A percentile compares a stretch with the other conserved stretches of the same genome.
These are phyloP conservation scores for Neurospora crassa DNA, from an alignment of 2,329 filamentous ascomycete genomes.

Conservation along the genomic window DNA sequence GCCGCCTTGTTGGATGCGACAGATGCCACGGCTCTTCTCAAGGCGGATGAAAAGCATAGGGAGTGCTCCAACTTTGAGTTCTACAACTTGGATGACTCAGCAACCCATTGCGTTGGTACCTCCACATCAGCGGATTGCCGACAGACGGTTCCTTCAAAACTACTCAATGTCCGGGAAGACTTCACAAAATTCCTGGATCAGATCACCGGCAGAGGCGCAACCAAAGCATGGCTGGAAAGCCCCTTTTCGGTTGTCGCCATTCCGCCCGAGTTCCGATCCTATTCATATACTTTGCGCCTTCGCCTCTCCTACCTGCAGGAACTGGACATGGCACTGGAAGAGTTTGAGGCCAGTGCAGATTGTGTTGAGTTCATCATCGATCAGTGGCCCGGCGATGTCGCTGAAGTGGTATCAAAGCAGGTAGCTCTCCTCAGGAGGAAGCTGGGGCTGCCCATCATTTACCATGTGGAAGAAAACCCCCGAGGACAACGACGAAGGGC, in stretches of 20 bases:
- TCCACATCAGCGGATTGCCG: constrained; percentile 14
- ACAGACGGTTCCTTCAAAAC: constrained; percentile 43
- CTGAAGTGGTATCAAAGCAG: constrained; percentile 41
- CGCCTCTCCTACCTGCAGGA: constrained; percentile 48
- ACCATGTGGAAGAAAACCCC: constrained; percentile 43
- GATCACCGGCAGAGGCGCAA: constrained; percentile 42
- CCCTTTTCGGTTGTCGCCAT: constrained; percentile 51
- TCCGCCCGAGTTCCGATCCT: constrained; percentile 45
- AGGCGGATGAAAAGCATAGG: constrained; percentile 45
- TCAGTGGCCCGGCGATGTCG: constrained; percentile 40
- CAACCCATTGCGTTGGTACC: constrained; percentile 21
- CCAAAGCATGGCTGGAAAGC: constrained; percentile 44
- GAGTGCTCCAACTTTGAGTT: constrained; percentile 62
- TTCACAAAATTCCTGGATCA: constrained; percentile 50
- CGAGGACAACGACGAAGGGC: constrained; percentile 31
- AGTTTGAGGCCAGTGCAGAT: constrained; percentile 49
- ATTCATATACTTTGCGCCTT: constrained; percentile 55
- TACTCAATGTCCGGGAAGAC: constrained; percentile 51
- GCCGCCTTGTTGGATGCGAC: constrained; percentile 44
- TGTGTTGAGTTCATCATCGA: constrained; percentile 52
- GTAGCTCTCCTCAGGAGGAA: constrained; percentile 48
- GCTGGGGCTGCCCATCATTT: constrained; percentile 46
- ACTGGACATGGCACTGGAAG: constrained; percentile 38
- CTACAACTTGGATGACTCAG: constrained; percentile 51
- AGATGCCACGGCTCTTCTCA: constrained; percentile 47